phyloP scores from a whole-genome alignment of 1,284 basidiomycete species.

The Erythrobasidium hasegawianum region DNA sequence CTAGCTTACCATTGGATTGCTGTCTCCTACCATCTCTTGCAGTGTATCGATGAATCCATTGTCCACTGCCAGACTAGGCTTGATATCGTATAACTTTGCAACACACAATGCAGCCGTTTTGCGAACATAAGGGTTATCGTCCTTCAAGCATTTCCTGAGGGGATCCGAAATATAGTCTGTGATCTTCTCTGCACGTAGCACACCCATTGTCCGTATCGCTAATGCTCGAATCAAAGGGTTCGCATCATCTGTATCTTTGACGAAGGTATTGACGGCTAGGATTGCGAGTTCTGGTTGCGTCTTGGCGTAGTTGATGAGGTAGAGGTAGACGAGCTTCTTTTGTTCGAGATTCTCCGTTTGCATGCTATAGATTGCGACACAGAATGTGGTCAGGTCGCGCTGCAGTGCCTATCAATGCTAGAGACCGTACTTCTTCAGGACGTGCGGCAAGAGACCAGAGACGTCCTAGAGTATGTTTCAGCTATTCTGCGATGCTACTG shows the following conservation, averaged over 20 bases:
- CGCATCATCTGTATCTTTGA: constrained; percentile 88
- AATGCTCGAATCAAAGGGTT: constrained; percentile 95
- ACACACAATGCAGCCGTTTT: constrained; percentile 94
- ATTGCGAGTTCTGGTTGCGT: constrained; percentile 97
- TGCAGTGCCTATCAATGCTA: constrained; percentile 23
- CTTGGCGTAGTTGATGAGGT: constrained; percentile 98
- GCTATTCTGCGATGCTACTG: neutral
- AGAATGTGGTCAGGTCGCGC: neutral
- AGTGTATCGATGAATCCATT: constrained; percentile 89
- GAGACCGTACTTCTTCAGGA: constrained; percentile 86
- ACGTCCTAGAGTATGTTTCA: constrained; percentile 58
- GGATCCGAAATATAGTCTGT: constrained; percentile 97
- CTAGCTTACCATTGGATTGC: constrained; percentile 84
- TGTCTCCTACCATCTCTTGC: constrained; percentile 86
- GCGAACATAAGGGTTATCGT: constrained; percentile 95
- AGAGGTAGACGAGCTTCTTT: constrained; percentile 96
- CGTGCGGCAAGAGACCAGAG: constrained; percentile 92
- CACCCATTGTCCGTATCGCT: constrained; percentile 97
- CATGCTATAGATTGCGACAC: constrained; percentile 4
- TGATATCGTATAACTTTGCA: constrained; percentile 93
- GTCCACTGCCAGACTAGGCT: constrained; percentile 89
- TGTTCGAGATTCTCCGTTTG: constrained; percentile 90
- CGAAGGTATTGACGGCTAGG: constrained; percentile 96
- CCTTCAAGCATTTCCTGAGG: constrained; percentile 79
- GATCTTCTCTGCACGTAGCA: constrained; percentile 94